phyloP scores from a whole-genome alignment of 2,329 filamentous ascomycete genomes.

The Botrytis pseudocinerea region DNA sequence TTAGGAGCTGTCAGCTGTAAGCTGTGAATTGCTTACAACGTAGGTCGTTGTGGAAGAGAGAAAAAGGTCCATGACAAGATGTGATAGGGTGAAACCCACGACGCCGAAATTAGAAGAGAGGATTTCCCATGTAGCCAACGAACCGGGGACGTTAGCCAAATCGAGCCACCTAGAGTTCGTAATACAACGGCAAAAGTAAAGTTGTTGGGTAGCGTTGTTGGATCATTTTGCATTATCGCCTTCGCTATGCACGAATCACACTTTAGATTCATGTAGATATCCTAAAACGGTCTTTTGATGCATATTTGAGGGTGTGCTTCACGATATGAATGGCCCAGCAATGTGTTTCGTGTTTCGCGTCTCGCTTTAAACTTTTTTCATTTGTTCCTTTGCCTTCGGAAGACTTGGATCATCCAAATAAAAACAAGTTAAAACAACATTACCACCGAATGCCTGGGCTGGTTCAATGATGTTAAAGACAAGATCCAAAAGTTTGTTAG shows the following conservation, averaged over 20 bases:
- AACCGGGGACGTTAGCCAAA: slow-evolving; percentile 7
- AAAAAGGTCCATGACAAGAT: not conserved
- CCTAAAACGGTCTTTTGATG: slow-evolving; percentile 21
- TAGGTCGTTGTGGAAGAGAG: not conserved
- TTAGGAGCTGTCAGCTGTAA: slow-evolving; percentile 10
- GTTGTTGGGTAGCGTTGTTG: slow-evolving; percentile 16
- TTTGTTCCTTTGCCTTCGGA: not conserved
- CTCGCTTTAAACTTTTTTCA: slow-evolving; percentile 26
- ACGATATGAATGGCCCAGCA: slow-evolving; percentile 33
- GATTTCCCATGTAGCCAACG: slow-evolving; percentile 19
- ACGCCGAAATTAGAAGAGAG: slow-evolving; percentile 13
- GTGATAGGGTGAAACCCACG: slow-evolving; percentile 17
- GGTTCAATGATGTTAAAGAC: slow-evolving; percentile 21
- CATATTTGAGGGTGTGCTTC: slow-evolving; percentile 31
- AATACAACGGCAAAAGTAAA: slow-evolving; percentile 10
- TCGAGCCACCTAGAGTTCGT: slow-evolving; percentile 12
- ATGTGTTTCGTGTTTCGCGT: slow-evolving; percentile 32
- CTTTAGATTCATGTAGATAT: slow-evolving; percentile 5
- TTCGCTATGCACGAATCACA: slow-evolving; percentile 13
- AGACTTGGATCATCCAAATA: slow-evolving; percentile 1
- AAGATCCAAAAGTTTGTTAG: slow-evolving; percentile 26
- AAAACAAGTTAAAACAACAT: slow-evolving; percentile 4
- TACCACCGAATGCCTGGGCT: not conserved
- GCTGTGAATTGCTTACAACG: slow-evolving; percentile 2
- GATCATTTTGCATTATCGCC: slow-evolving; percentile 13